Conservation (phyloP, 371 early-diverging fungal genomes). For the Mortierella sp. region DNA sequence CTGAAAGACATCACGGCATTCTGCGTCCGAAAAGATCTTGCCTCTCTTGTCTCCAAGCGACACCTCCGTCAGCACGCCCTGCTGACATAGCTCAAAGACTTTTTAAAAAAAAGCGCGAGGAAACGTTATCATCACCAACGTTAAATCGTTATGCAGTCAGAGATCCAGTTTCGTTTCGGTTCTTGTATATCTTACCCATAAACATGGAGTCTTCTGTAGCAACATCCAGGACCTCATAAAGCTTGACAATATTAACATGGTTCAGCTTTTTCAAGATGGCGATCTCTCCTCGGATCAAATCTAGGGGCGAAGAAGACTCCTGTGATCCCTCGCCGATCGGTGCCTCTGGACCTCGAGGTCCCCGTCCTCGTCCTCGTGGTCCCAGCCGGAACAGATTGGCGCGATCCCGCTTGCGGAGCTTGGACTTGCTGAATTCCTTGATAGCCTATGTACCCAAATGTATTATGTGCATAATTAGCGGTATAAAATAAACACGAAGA, state of each 20-base stretch:
- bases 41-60: slow-evolving; percentile 54
- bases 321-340: slow-evolving; percentile 5
- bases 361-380: slow-evolving; percentile 54
- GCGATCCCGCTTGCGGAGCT: slow-evolving; percentile 80
- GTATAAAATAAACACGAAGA: too few relatives aligned
- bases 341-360: slow-evolving; percentile 26
- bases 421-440: slow-evolving; percentile 92
- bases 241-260: slow-evolving; percentile 87
- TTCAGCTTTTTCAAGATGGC: slow-evolving; percentile 94
- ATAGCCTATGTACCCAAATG: slow-evolving; percentile 70
- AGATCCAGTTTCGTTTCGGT: neutral
- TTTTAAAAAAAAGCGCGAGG: too few relatives aligned
- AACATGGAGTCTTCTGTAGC: slow-evolving; percentile 82
- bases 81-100: slow-evolving; percentile 90
- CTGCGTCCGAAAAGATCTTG: slow-evolving; percentile 62
- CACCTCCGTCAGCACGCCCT: slow-evolving; percentile 81
- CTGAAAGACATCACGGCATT: slow-evolving; percentile 75
- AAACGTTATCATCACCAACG: too few relatives aligned
- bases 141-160: too few relatives aligned
- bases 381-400: slow-evolving; percentile 63
- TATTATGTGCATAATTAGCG: too few relatives aligned
- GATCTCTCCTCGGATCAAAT: slow-evolving; percentile 90
- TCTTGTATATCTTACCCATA: slow-evolving; percentile 71
- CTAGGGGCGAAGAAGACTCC: slow-evolving; percentile 72
- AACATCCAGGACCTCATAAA: slow-evolving; percentile 95